Conservation (phyloP, 75 land plant genomes). For the Sequoia sempervirens region DNA sequence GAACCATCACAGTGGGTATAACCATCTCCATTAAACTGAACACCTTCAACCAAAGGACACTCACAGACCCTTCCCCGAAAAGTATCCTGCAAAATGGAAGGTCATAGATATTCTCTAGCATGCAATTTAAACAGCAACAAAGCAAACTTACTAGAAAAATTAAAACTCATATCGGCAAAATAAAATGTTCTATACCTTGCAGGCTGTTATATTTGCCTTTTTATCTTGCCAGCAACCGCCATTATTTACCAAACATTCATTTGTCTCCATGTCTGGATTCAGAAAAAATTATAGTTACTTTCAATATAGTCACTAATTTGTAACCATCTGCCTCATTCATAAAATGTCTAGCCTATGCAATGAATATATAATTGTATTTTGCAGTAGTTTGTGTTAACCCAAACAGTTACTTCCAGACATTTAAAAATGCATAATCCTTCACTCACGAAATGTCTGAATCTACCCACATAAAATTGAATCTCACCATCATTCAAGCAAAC, state of each 20-base stretch:
- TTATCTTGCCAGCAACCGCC: constrained; percentile 97
- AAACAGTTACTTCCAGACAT: not conserved
- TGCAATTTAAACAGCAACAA: not conserved
- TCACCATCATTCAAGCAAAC: constrained; percentile 76
- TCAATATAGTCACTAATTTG: not conserved
- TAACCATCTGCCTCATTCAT: not conserved
- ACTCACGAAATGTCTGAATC: not conserved
- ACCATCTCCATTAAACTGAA: constrained; percentile 91
- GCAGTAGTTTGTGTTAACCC: not conserved
- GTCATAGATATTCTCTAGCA: not conserved
- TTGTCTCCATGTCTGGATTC: constrained; percentile 78
- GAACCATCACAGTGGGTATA: constrained; percentile 81
- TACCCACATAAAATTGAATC: not conserved
- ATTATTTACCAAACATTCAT: constrained; percentile 88
- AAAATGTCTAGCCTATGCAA: not conserved
- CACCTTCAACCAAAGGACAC: constrained; percentile 85
- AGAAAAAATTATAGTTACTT: not conserved
- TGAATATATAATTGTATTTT: not conserved
- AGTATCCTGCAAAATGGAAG: constrained; percentile 56
- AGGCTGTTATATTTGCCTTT: constrained; percentile 74
- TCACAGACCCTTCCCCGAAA: constrained; percentile 92
- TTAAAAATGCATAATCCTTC: not conserved
- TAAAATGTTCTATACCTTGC: constrained; percentile 65
- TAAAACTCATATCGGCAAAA: not conserved
- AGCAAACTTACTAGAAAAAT: too few species aligned